Conservation (phyloP, 2,329 filamentous ascomycete species). For the Penicillium sp. region DNA sequence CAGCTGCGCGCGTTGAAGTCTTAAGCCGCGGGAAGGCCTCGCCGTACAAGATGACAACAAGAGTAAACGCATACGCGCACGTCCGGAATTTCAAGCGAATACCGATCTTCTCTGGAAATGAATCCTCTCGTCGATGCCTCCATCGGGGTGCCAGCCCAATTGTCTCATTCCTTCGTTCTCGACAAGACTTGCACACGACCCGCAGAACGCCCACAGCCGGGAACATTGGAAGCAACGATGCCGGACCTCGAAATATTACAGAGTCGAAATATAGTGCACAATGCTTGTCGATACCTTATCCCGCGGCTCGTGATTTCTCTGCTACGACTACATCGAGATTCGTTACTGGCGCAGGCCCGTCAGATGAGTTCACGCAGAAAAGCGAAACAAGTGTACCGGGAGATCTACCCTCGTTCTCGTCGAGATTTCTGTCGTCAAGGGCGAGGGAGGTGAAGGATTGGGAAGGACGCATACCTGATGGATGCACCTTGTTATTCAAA, state of each 20-base stretch:
- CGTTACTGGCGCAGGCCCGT: background rate
- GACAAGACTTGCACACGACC: constrained; percentile 9
- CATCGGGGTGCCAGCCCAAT: background rate
- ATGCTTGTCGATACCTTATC: background rate
- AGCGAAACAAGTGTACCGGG: background rate
- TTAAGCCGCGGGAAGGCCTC: background rate
- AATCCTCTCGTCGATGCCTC: background rate
- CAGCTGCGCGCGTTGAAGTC: constrained; percentile 1
- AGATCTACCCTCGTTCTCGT: no score
- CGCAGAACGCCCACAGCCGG: background rate
- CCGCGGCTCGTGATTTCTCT: background rate
- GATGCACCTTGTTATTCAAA: no score
- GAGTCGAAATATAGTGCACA: background rate
- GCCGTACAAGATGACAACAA: constrained; percentile 16
- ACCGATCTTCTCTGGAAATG: background rate
- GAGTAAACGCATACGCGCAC: constrained; percentile 9
- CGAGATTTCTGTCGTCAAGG: no score
- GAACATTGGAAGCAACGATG: background rate
- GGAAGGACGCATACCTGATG: no score
- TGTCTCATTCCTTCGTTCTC: background rate
- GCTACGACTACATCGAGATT: no score
- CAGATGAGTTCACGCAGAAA: background rate
- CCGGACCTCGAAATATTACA: background rate
- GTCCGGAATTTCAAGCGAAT: constrained; percentile 9
- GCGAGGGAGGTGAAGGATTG: no score